Evolutionary conservation across 176 grass and related monocot species (phyloP).

Genomic region (Oryza coarctata): DNA sequence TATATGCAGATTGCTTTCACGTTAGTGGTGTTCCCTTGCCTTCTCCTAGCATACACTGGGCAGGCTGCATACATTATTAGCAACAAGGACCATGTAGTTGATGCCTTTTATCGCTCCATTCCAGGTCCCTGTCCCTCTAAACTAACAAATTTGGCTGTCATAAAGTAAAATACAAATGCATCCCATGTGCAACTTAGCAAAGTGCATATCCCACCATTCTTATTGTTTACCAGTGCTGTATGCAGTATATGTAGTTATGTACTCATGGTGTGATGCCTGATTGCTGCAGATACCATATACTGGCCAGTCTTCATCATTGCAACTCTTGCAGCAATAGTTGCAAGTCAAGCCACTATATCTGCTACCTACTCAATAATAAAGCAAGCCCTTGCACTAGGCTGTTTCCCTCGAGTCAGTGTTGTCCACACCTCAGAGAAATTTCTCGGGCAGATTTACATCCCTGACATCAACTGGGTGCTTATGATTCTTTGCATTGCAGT

Average conservation of each 20-base stretch:
- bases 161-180: slow-evolving; percentile 14
- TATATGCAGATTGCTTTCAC: slow-evolving; percentile 75
- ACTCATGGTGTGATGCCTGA: slow-evolving; percentile 22
- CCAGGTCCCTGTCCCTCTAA: slow-evolving; percentile 48
- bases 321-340: slow-evolving; percentile 76
- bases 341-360: slow-evolving; percentile 92
- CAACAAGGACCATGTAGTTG: slow-evolving; percentile 57
- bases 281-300: slow-evolving; percentile 63
- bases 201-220: slow-evolving; percentile 22
- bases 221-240: slow-evolving; percentile 12
- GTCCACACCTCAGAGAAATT: slow-evolving; percentile 81
- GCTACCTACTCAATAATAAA: slow-evolving; percentile 87
- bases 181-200: slow-evolving; percentile 12
- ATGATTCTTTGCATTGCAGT: slow-evolving; percentile 88
- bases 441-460: slow-evolving; percentile 88
- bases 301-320: slow-evolving; percentile 81
- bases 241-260: slow-evolving; percentile 25
- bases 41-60: slow-evolving; percentile 85
- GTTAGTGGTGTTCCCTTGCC: slow-evolving; percentile 75
- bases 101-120: slow-evolving; percentile 80
- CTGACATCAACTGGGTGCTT: slow-evolving; percentile 89
- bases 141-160: slow-evolving; percentile 10
- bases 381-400: slow-evolving; percentile 73
- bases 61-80: slow-evolving; percentile 75
- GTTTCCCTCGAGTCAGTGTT: slow-evolving; percentile 83